Evolutionary conservation across 2,329 filamentous ascomycete species (phyloP).

Genomic region (Neonectria neomacrospora): DNA sequence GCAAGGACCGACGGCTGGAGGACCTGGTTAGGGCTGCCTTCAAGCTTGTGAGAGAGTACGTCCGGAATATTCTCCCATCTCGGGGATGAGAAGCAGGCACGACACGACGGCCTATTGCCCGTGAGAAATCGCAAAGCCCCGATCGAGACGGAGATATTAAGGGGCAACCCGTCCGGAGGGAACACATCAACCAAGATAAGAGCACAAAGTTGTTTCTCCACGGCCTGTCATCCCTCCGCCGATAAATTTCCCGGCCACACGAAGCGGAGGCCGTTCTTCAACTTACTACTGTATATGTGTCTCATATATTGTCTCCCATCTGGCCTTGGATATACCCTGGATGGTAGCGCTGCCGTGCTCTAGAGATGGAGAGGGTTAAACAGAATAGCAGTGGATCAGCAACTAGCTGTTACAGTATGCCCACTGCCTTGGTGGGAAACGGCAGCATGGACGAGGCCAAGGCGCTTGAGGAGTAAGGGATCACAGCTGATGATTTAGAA

Average conservation of each 20-base stretch:
- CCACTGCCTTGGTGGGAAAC: slow-evolving; percentile 1
- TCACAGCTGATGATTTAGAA: slow-evolving; percentile 22
- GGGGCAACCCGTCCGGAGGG: neutral
- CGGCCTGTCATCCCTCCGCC: neutral
- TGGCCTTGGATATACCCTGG: slow-evolving; percentile 2
- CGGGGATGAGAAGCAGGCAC: slow-evolving; percentile 54
- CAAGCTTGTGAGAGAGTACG: slow-evolving; percentile 66
- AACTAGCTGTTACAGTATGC: neutral
- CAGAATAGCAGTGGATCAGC: neutral
- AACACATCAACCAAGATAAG: neutral
- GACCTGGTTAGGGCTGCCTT: slow-evolving; percentile 76
- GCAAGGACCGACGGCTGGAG: slow-evolving; percentile 77
- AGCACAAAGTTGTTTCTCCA: neutral
- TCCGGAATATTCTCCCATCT: slow-evolving; percentile 67
- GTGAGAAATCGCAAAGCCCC: neutral
- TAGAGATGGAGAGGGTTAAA: neutral
- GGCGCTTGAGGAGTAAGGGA: slow-evolving; percentile 22
- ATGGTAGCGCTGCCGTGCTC: neutral
- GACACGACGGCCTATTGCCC: neutral
- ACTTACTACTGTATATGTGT: slow-evolving; percentile 5
- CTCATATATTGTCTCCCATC: slow-evolving; percentile 14
- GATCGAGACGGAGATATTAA: neutral
- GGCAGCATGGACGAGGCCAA: slow-evolving; percentile 5
- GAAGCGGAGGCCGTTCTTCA: slow-evolving; percentile 1
- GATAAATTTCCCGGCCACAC: slow-evolving; percentile 7